Conservation (phyloP, 2,329 filamentous ascomycete species). For the Scedosporium dehoogii region DNA sequence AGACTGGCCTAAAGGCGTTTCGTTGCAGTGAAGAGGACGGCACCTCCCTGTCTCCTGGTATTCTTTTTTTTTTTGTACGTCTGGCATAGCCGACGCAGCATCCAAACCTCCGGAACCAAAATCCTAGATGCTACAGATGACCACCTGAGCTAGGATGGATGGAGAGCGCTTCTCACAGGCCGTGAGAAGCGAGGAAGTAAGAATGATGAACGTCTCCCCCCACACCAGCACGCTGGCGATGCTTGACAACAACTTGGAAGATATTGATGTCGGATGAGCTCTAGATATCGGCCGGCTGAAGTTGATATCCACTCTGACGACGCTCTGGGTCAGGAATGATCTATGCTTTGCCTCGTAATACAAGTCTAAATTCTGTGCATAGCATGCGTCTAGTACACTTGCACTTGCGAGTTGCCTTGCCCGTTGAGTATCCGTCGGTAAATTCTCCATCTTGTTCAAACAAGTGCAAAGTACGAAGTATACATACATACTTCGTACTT, state of each 20-base stretch:
- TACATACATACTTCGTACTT: no score
- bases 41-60: not conserved
- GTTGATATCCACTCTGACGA: not conserved
- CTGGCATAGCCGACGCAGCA: not conserved
- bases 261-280: no score
- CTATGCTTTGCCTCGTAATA: not conserved
- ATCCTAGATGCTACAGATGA: not conserved
- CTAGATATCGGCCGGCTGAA: not conserved
- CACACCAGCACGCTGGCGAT: not conserved
- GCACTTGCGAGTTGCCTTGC: not conserved
- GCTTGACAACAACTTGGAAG: not conserved
- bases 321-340: not conserved
- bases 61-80: not conserved
- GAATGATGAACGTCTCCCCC: not conserved
- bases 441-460: no score
- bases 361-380: not conserved
- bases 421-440: not conserved
- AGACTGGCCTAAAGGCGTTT: no score
- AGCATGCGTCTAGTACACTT: not conserved
- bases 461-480: no score
- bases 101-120: not conserved
- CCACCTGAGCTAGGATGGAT: not conserved
- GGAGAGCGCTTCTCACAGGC: not conserved
- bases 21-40: no score
- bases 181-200: no score